Evolutionary conservation across 2,329 filamentous ascomycete species (phyloP).

Genomic region (Penicillium sp.): DNA sequence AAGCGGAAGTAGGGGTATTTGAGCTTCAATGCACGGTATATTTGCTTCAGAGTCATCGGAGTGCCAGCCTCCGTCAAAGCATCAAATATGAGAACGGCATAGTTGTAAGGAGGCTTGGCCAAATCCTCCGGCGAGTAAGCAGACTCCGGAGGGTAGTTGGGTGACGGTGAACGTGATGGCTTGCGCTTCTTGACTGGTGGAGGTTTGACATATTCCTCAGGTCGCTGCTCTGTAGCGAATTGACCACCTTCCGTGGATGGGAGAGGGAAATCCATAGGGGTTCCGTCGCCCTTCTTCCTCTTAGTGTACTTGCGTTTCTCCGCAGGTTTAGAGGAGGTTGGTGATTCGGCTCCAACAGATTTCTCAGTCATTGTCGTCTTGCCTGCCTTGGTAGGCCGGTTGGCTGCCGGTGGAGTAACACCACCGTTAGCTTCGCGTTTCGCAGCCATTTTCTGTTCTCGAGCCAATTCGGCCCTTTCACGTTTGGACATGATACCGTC

Average conservation of each 20-base stretch:
- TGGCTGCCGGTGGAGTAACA: slow-evolving; percentile 44
- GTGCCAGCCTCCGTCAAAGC: slow-evolving; percentile 61
- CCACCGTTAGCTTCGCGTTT: slow-evolving; percentile 53
- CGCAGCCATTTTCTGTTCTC: slow-evolving; percentile 56
- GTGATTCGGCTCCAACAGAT: slow-evolving; percentile 39
- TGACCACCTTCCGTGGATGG: slow-evolving; percentile 49
- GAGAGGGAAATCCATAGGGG: slow-evolving; percentile 45
- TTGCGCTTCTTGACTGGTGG: slow-evolving; percentile 56
- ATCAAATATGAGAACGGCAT: slow-evolving; percentile 67
- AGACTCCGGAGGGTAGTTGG: slow-evolving; percentile 62
- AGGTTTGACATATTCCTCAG: slow-evolving; percentile 48
- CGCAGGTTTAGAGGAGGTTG: slow-evolving; percentile 38
- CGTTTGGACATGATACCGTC: slow-evolving; percentile 70
- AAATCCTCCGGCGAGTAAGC: slow-evolving; percentile 67
- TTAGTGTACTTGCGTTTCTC: slow-evolving; percentile 56
- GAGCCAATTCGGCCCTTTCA: slow-evolving; percentile 59
- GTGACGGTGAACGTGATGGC: slow-evolving; percentile 62
- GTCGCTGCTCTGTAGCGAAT: slow-evolving; percentile 40
- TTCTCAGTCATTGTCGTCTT: slow-evolving; percentile 36
- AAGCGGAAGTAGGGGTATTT: slow-evolving; percentile 66
- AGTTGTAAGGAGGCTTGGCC: slow-evolving; percentile 64
- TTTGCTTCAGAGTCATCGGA: slow-evolving; percentile 67
- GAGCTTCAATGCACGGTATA: slow-evolving; percentile 66
- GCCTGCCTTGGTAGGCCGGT: slow-evolving; percentile 31
- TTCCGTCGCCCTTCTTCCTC: slow-evolving; percentile 49